These are phyloP conservation scores for Hypocrella siamensis DNA, from an alignment of 2,329 filamentous ascomycete species.

Conservation along the genomic window DNA sequence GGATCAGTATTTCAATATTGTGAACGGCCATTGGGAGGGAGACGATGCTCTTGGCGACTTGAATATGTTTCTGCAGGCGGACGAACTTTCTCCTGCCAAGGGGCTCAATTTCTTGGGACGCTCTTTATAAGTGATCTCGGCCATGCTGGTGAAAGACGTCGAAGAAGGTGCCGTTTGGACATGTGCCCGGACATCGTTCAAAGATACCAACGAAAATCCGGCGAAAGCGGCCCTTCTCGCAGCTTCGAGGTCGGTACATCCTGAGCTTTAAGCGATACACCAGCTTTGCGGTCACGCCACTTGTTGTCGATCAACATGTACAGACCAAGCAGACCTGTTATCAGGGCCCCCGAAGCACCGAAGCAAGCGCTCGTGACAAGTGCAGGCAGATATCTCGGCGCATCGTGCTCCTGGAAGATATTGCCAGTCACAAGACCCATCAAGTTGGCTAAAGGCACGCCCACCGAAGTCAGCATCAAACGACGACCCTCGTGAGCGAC, in stretches of 20 bases:
- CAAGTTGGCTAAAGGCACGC: constrained; percentile 59
- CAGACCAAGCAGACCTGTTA: constrained; percentile 36
- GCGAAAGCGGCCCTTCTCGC: constrained; percentile 28
- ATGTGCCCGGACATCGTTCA: constrained; percentile 5
- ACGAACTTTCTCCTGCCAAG: constrained; percentile 14
- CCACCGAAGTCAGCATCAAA: constrained; percentile 53
- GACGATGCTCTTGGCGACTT: constrained; percentile 19
- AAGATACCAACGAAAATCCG: constrained; percentile 36
- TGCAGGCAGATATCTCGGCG: constrained; percentile 50
- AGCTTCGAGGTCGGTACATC: constrained; percentile 35
- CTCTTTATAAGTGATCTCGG: constrained; percentile 6
- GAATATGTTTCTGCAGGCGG: constrained; percentile 16
- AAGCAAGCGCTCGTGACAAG: constrained; percentile 50
- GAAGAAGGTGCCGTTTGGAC: too few species aligned
- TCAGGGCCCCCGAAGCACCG: constrained; percentile 40
- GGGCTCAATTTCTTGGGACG: constrained; percentile 14
- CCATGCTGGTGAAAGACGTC: neutral
- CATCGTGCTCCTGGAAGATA: constrained; percentile 49
- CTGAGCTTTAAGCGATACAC: constrained; percentile 25
- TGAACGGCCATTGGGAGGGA: constrained; percentile 19
- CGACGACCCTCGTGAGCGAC: constrained; percentile 61
- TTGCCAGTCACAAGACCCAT: constrained; percentile 60
- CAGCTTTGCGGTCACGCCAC: constrained; percentile 35
- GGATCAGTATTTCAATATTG: constrained; percentile 19
- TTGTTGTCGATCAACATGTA: constrained; percentile 45